phyloP scores from a whole-genome alignment of 768 basidiomycete genomes.

The Gloeostereum incarnatum region DNA sequence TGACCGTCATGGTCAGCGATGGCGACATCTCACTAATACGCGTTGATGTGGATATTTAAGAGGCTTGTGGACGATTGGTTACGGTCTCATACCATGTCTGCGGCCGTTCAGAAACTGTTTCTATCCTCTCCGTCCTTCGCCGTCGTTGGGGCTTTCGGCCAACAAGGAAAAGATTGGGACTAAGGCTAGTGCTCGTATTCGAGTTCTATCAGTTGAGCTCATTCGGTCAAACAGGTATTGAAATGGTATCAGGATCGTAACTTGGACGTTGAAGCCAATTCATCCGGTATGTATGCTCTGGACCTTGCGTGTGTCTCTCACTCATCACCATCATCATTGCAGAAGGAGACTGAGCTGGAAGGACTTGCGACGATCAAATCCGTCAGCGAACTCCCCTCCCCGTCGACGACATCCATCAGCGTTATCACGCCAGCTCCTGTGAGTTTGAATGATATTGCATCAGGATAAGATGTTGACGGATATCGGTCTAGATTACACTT shows the following conservation, averaged over 20 bases:
- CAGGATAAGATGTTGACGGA: background rate
- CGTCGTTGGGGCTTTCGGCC: conserved; percentile 78
- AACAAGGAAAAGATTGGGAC: conserved; percentile 74
- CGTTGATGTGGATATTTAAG: too few species aligned
- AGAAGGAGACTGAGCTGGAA: conserved; percentile 69
- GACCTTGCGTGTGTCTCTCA: background rate
- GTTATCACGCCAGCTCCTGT: conserved; percentile 75
- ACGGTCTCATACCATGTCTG: too few species aligned
- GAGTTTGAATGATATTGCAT: conserved; percentile 5
- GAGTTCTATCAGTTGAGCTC: background rate
- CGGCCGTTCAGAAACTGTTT: conserved; percentile 44
- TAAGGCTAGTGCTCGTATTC: conserved; percentile 31
- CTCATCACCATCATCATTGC: conserved; percentile 2
- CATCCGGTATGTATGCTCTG: conserved; percentile 49
- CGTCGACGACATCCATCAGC: conserved; percentile 63
- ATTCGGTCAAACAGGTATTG: conserved; percentile 42
- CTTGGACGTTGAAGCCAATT: conserved; percentile 57
- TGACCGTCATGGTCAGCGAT: too few species aligned
- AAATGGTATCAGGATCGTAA: conserved; percentile 64
- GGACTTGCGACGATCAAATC: conserved; percentile 47
- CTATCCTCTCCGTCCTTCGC: conserved; percentile 57
- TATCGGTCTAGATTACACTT: conserved; percentile 55
- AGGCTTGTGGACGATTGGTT: too few species aligned
- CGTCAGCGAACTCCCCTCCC: conserved; percentile 47
- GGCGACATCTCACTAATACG: too few species aligned